Base-by-base conservation (phyloP, 345 rosid species). In the Chamaenerion angustifolium region DNA sequence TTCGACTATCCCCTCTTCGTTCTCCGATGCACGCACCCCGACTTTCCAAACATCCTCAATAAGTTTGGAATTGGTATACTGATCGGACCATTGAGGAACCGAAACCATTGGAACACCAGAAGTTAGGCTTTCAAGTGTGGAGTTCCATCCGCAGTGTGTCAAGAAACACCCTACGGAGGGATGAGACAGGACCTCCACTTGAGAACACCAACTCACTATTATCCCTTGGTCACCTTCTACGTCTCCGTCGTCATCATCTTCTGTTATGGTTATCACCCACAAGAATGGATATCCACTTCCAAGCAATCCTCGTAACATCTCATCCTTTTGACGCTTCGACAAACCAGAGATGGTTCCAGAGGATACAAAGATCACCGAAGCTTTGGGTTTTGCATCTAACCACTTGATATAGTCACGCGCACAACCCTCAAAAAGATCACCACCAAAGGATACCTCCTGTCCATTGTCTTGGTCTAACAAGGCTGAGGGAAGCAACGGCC, bases 81-180 rank as follows among this genome's bases (percentile, higher is more conserved):
- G 76, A 15, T 72, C 73, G 0, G 69, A 12, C 59, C 59, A 72
- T 13, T 58, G 72, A 0, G 76, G 76, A 13, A 40, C 43, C 6
- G 54, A 56, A 51, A 72, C 66, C 64, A 67, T 45, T 0, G 76
- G 73, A 17, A 67, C 70, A 1, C 73, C 76, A 3, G 49, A 46
- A 2, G 53, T 53, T 48, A 68, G 37, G 60, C 73, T 51, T 44
- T 72, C 76, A 11, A 46, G 11, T 10, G 62, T 57, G 10, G 72
- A 67, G 54, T 56, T 71, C 75, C 75, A 70, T 8, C 76, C 76
- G 16, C 76, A 71, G 25, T 71, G 76, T 43, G 70, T 61, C 48
- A 72, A 35, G 17, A 67, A 64, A 41, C 76, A 71, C 13, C 72
- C 76, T 4, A 63, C 11, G 1, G 70, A 55, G 2, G 25, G 49